Percentiles rank a stretch among this genome's conserved stretches.
Conservation (phyloP, 495 filamentous ascomycete species). For the Aspergillus affinis region DNA sequence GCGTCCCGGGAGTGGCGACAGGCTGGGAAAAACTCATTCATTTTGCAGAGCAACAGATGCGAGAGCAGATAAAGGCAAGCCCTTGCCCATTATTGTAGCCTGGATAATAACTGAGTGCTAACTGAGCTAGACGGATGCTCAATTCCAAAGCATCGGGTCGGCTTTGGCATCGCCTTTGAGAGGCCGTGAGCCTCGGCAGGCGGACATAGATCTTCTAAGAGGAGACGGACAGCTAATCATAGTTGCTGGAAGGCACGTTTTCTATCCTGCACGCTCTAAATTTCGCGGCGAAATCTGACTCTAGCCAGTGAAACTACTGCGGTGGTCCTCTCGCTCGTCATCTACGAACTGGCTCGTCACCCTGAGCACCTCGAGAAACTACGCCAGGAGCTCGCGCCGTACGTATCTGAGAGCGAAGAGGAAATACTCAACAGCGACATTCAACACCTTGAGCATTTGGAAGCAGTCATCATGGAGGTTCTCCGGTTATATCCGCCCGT, state of each 20-base stretch:
- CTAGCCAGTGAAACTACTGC: slow-evolving; percentile 40
- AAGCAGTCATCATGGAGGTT: slow-evolving; percentile 51
- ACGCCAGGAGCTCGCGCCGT: slow-evolving; percentile 25
- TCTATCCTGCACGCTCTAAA: too few relatives aligned
- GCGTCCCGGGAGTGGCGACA: too few relatives aligned
- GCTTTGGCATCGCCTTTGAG: too few relatives aligned
- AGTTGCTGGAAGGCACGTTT: slow-evolving; percentile 26
- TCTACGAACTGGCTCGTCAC: slow-evolving; percentile 37
- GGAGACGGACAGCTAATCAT: slow-evolving; percentile 3
- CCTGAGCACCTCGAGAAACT: slow-evolving; percentile 26
- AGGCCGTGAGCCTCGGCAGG: too few relatives aligned
- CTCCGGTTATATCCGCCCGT: slow-evolving; percentile 48
- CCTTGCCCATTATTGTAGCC: too few relatives aligned
- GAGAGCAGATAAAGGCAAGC: too few relatives aligned
- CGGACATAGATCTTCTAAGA: too few relatives aligned
- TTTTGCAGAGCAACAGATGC: too few relatives aligned
- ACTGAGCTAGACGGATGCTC: too few relatives aligned
- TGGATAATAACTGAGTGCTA: too few relatives aligned
- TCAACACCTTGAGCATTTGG: slow-evolving; percentile 34
- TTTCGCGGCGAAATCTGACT: slow-evolving; percentile 17
- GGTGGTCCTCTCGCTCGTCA: slow-evolving; percentile 31
- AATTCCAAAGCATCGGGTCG: too few relatives aligned
- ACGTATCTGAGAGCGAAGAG: background rate
- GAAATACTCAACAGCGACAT: slow-evolving; percentile 17
- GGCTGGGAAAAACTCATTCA: too few relatives aligned